Conservation (phyloP, 768 basidiomycete genomes). For the Gelatoporia subvermispora region DNA sequence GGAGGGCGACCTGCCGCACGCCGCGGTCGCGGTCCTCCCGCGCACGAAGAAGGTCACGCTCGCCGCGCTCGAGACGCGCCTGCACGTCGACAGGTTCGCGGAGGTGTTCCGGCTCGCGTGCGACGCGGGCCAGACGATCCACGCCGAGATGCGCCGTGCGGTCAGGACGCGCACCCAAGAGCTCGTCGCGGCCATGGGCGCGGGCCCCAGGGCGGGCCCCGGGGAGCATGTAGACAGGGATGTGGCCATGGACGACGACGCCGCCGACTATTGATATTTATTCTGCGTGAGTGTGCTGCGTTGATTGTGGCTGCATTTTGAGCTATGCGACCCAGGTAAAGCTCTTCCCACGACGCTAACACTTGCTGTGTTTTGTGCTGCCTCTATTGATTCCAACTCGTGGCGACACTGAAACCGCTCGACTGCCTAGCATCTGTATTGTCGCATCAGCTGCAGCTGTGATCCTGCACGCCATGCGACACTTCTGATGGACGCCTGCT, state of each 20-base stretch:
- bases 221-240: constrained; percentile 18
- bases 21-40: constrained; percentile 89
- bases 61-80: constrained; percentile 89
- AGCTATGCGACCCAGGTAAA: too few relatives aligned
- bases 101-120: constrained; percentile 79
- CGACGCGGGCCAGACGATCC: constrained; percentile 72
- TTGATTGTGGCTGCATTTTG: too few relatives aligned
- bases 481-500: too few relatives aligned
- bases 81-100: constrained; percentile 89
- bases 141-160: constrained; percentile 77
- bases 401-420: too few relatives aligned
- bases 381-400: too few relatives aligned
- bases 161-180: constrained; percentile 57
- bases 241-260: constrained; percentile 17
- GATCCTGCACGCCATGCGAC: too few relatives aligned
- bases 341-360: too few relatives aligned
- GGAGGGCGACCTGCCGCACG: constrained; percentile 84
- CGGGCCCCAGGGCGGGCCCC: constrained; percentile 31
- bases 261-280: neutral
- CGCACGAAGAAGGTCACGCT: constrained; percentile 81
- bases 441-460: too few relatives aligned
- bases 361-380: too few relatives aligned
- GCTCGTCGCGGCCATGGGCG: constrained; percentile 60
- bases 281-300: too few relatives aligned
- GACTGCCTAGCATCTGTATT: too few relatives aligned